phyloP scores from a whole-genome alignment of 805 yeast genomes.

The Candida peoriensis region DNA sequence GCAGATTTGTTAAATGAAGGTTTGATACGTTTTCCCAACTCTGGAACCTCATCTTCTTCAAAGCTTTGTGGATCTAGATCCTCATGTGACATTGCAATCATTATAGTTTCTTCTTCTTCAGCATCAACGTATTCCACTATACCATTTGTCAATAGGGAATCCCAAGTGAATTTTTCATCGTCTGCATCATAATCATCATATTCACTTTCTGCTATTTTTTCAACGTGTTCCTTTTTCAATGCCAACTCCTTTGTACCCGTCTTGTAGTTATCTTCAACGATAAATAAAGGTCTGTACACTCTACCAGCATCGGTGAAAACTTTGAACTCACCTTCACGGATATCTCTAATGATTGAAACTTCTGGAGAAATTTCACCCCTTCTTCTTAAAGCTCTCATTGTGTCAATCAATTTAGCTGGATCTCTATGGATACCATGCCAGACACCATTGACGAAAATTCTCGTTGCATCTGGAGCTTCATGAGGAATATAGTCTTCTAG shows the following conservation, averaged over 20 bases:
- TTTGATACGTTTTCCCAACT: slow-evolving; percentile 76
- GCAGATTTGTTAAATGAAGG: slow-evolving; percentile 55
- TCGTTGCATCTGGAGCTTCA: slow-evolving; percentile 83
- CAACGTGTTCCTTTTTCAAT: slow-evolving; percentile 79
- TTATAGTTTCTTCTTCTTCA: slow-evolving; percentile 96
- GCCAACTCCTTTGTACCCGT: slow-evolving; percentile 64
- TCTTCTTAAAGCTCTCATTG: slow-evolving; percentile 88
- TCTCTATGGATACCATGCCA: slow-evolving; percentile 99
- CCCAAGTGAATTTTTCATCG: slow-evolving; percentile 61
- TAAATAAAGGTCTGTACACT: slow-evolving; percentile 92
- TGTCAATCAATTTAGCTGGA: slow-evolving; percentile 86
- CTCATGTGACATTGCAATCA: slow-evolving; percentile 99
- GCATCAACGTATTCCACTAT: slow-evolving; percentile 96
- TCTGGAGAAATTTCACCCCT: slow-evolving; percentile 94
- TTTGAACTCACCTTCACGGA: slow-evolving; percentile 92
- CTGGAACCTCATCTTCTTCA: slow-evolving; percentile 34
- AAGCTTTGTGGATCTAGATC: slow-evolving; percentile 68
- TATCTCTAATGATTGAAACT: slow-evolving; percentile 94
- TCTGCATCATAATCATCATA: slow-evolving; percentile 46
- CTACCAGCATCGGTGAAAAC: slow-evolving; percentile 98
- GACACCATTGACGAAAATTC: slow-evolving; percentile 96
- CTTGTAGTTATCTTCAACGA: slow-evolving; percentile 81
- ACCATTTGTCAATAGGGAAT: slow-evolving; percentile 75
- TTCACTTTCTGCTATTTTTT: slow-evolving; percentile 59
- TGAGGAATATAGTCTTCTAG: slow-evolving; percentile 93